These are phyloP conservation scores for Picochlorum sp. DNA, from an alignment of 139 green algal species.

Conservation along the genomic window DNA sequence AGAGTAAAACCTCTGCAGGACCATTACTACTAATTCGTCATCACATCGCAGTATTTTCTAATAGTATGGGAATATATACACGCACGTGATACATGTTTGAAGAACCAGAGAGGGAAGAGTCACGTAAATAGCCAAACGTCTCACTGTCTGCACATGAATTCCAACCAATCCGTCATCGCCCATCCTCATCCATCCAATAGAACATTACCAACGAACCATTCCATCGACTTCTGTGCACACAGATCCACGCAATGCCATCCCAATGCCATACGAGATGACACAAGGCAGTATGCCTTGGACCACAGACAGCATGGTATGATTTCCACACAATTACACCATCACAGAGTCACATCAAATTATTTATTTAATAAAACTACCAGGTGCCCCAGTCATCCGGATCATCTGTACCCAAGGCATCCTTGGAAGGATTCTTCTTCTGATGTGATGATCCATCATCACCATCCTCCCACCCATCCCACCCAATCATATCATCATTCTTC, in stretches of 20 bases:
- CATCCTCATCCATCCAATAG: no score
- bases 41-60: no score
- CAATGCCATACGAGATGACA: slow-evolving; percentile 1
- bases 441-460: background rate
- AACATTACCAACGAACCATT: background rate
- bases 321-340: background rate
- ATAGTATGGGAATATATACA: background rate
- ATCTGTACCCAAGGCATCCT: background rate
- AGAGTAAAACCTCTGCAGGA: background rate
- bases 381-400: slow-evolving; percentile 7
- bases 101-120: slow-evolving; percentile 41
- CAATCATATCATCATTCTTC: slow-evolving; percentile 1
- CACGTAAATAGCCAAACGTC: slow-evolving; percentile 21
- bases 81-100: slow-evolving; percentile 29
- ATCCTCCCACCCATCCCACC: slow-evolving; percentile 6
- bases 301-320: background rate
- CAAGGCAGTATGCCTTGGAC: background rate
- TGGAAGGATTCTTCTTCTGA: background rate
- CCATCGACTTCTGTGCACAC: slow-evolving; percentile 5
- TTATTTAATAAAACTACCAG: background rate
- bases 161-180: no score
- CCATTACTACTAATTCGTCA: no score
- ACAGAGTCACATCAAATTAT: background rate
- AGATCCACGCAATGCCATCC: background rate
- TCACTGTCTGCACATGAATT: slow-evolving; percentile 17